Conservation (phyloP, 1,284 basidiomycete species). For the Pseudozyma tsukubaensis region DNA sequence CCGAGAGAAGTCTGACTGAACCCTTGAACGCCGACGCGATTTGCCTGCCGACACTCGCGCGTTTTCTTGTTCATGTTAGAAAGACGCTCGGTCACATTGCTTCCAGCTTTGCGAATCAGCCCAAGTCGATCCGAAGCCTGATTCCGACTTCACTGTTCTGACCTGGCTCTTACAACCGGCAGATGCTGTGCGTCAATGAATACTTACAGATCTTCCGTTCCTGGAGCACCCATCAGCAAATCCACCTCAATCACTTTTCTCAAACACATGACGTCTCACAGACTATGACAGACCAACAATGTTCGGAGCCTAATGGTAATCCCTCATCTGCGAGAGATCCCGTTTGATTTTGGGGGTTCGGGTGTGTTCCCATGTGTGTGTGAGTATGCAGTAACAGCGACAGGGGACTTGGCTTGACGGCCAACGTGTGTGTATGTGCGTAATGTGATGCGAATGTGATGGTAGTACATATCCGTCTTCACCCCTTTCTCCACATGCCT, state of each 20-base stretch:
- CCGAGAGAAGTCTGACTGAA: background rate
- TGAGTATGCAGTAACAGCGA: constrained; percentile 27
- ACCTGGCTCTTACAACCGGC: no score
- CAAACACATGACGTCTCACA: background rate
- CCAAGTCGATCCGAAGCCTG: no score
- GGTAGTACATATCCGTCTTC: constrained; percentile 36
- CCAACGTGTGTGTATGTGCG: constrained; percentile 13
- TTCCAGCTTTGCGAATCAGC: background rate
- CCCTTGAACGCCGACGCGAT: constrained; percentile 7
- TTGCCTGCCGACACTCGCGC: constrained; percentile 1
- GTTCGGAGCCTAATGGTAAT: constrained; percentile 36
- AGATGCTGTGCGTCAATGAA: no score
- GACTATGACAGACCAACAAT: background rate
- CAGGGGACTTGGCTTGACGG: background rate
- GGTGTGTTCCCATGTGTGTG: constrained; percentile 21
- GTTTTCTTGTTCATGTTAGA: background rate
- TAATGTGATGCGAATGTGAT: constrained; percentile 17
- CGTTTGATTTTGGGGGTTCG: constrained; percentile 37
- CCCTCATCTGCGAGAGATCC: constrained; percentile 38
- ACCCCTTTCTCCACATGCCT: background rate
- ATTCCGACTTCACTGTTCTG: no score
- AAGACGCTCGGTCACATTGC: background rate
- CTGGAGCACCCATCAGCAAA: no score
- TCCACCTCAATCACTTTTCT: background rate
- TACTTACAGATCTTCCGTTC: no score